phyloP scores from a whole-genome alignment of 176 grass and related monocot genomes.

The Oryza meridionalis region DNA sequence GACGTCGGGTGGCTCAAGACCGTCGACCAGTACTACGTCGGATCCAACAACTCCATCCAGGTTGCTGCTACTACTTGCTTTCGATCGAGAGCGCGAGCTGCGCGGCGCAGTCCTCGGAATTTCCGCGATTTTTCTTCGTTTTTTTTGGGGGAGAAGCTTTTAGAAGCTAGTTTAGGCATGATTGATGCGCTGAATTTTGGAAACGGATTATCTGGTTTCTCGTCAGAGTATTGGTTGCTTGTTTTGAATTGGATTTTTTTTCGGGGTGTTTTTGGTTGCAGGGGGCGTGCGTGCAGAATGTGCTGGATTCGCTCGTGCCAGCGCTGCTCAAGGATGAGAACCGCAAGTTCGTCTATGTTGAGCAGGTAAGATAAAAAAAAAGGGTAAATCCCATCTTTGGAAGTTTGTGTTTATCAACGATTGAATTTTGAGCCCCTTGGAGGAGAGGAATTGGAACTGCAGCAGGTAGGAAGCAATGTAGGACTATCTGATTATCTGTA shows the following conservation, averaged over 20 bases:
- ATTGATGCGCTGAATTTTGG: not conserved
- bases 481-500: not conserved
- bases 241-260: not conserved
- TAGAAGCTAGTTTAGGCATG: not conserved
- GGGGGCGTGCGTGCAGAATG: constrained; percentile 86
- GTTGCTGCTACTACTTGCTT: constrained; percentile 56
- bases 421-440: not conserved
- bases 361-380: too few relatives aligned
- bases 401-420: not conserved
- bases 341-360: constrained; percentile 89
- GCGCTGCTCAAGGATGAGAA: constrained; percentile 87
- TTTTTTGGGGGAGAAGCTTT: not conserved
- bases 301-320: constrained; percentile 79
- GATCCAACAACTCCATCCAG: constrained; percentile 88
- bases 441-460: not conserved
- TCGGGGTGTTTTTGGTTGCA: constrained; percentile 28
- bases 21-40: constrained; percentile 84
- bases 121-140: too few relatives aligned
- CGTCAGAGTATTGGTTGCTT: constrained; percentile 6
- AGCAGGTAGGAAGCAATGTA: constrained; percentile 12
- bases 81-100: not conserved
- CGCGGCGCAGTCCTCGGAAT: not conserved
- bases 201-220: not conserved
- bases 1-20: constrained; percentile 91
- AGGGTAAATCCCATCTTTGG: not conserved